Evolutionary conservation across 257 asterid genomes (phyloP).

Genomic region (Echium plantagineum): DNA sequence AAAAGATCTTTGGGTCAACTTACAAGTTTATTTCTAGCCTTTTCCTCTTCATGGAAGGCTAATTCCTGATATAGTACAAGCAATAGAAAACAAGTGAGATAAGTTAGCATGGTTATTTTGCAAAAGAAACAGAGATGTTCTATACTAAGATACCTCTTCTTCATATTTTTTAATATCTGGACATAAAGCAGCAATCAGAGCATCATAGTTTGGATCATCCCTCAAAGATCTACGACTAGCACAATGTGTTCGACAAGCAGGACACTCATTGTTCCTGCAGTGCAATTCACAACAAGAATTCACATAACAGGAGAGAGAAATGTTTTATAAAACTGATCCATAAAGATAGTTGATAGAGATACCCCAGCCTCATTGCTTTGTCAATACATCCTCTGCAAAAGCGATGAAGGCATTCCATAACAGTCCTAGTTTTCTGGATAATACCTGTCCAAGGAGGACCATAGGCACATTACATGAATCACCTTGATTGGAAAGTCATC

Average conservation of each 20-base stretch:
- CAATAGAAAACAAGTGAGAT: conserved; percentile 1
- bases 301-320: conserved; percentile 7
- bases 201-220: conserved; percentile 98
- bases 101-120: conserved; percentile 1
- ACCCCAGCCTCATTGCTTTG: conserved; percentile 99
- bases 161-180: conserved; percentile 93
- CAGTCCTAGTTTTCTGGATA: conserved; percentile 96
- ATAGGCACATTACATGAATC: conserved; percentile 12
- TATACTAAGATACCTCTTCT: conserved; percentile 59
- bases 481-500: not conserved
- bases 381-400: conserved; percentile 99
- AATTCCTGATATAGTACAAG: conserved; percentile 46
- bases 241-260: conserved; percentile 99
- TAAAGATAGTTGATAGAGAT: conserved; percentile 12
- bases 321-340: not conserved
- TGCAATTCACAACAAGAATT: conserved; percentile 8
- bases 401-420: conserved; percentile 99
- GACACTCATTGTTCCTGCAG: conserved; percentile 93
- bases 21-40: conserved; percentile 90
- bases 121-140: not conserved
- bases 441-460: conserved; percentile 45
- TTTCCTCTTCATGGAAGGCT: conserved; percentile 93
- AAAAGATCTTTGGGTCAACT: conserved; percentile 3
- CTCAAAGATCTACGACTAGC: conserved; percentile 99
- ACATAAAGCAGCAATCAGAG: conserved; percentile 72